Percentiles rank a stretch among this genome's conserved stretches.
These are phyloP conservation scores for Hanseniaspora jakobsenii DNA, from an alignment of 805 yeast genomes.

Conservation along the genomic window DNA sequence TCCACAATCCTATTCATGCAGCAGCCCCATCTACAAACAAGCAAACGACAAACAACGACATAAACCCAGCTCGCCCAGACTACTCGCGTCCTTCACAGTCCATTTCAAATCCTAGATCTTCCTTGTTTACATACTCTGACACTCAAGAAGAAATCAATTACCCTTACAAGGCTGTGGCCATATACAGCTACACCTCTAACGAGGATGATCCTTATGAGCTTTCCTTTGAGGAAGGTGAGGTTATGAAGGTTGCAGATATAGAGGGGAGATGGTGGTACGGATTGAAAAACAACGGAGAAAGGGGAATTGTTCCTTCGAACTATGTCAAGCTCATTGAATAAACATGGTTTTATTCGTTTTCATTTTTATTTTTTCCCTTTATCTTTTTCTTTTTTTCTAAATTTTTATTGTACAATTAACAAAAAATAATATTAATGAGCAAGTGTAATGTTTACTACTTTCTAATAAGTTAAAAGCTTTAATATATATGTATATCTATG, in stretches of 20 bases:
- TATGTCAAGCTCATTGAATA: constrained; percentile 67
- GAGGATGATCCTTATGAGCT: constrained; percentile 89
- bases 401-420: neutral
- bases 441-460: too few species aligned
- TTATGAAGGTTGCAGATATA: constrained; percentile 82
- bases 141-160: constrained; percentile 33
- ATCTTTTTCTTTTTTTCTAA: neutral
- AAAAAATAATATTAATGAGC: too few species aligned
- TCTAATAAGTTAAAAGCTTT: too few species aligned
- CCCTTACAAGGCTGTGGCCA: constrained; percentile 75
- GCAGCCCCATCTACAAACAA: constrained; percentile 21
- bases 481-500: too few species aligned
- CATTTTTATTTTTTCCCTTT: neutral
- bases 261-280: constrained; percentile 99
- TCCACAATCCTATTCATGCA: constrained; percentile 13
- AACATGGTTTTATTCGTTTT: constrained; percentile 16
- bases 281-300: constrained; percentile 73
- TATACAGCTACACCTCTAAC: constrained; percentile 77
- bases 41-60: constrained; percentile 1
- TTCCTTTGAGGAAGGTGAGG: constrained; percentile 79
- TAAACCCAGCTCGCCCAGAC: neutral
- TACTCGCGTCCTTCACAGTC: constrained; percentile 15
- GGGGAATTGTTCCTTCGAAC: constrained; percentile 93
- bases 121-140: constrained; percentile 29
- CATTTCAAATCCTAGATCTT: constrained; percentile 26